Base-by-base conservation (phyloP, 1,139 yeast genomes). In the Zygosaccharomyces sapae region DNA sequence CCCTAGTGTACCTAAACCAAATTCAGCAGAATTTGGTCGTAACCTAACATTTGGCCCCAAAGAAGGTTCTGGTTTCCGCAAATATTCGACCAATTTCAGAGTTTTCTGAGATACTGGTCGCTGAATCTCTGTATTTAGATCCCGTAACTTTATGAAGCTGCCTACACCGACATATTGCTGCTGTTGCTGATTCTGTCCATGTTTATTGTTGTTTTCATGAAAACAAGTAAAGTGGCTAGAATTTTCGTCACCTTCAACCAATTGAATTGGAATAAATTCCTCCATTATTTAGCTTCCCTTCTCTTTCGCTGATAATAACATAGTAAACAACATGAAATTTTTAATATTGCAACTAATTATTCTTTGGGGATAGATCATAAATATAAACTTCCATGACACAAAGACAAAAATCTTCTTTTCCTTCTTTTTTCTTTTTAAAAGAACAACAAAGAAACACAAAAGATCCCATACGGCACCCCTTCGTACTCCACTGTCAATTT, bases 41-140 rank as follows among this genome's bases (percentile, higher is more conserved):
- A 44, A 20, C 19, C 33, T 37, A n/a, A 39, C 36, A 33, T 25
- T 31, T 16, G 31, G 34, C 4, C 42, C 22, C 5, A 36, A 31
- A 6, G 45, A 40, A 7, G 38, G 43, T 10, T 48, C 56, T 5
- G 55, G 55, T 20, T 45, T 46, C 34, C 51, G 42, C 36, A 54
- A 37, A 22, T 48, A 47, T 4, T 38, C 44, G 8, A 45, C 53
- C 41, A 46, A 33, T 13, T 40, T 45, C 16, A 31, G 33, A 9
- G 50, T 38, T 5, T 46, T 47, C 20, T 39, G 35, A 43, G 43
- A 33, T 8, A 27, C 9, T 9, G 25, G 33, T 9, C 27, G 22
- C 9, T 12, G 19, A 5, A 25, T 37, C 33, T 8, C 18, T 18
- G 34, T 38, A 30, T 48, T 48, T 29, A 44, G 13, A 39, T 45